A percentile compares a stretch with the other conserved stretches of the same genome.
These are phyloP conservation scores for Pseudogymnoascus sp. DNA, from an alignment of 2,329 filamentous ascomycete genomes.

Conservation along the genomic window DNA sequence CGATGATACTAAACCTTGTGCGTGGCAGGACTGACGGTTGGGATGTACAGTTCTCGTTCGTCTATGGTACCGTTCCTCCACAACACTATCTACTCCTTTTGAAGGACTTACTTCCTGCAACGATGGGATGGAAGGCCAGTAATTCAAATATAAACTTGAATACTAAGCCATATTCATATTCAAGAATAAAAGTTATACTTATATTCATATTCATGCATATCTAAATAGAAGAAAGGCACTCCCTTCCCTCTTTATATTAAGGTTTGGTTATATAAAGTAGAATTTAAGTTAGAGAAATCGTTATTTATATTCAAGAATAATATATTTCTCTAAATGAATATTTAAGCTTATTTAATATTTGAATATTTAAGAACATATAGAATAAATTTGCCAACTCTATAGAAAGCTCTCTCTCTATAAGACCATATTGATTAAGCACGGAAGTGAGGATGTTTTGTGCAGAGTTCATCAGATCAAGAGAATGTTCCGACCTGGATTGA, in stretches of 20 bases:
- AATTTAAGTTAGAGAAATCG: neutral
- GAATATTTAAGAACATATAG: neutral
- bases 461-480: neutral
- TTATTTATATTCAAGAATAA: no score
- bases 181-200: neutral
- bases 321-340: neutral
- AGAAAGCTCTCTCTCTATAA: no score
- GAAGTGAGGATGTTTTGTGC: neutral
- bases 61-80: neutral
- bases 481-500: neutral
- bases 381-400: neutral
- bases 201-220: neutral
- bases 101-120: neutral
- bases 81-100: neutral
- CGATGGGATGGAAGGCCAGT: neutral
- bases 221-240: neutral
- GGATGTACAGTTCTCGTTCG: neutral
- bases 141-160: neutral
- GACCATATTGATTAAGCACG: neutral
- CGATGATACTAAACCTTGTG: neutral
- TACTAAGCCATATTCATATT: neutral
- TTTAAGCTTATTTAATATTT: neutral
- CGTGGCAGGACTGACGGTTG: neutral
- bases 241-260: no score
- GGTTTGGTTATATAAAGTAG: no score